phyloP scores from a whole-genome alignment of 2,329 filamentous ascomycete genomes.

The Ascochyta pisi region DNA sequence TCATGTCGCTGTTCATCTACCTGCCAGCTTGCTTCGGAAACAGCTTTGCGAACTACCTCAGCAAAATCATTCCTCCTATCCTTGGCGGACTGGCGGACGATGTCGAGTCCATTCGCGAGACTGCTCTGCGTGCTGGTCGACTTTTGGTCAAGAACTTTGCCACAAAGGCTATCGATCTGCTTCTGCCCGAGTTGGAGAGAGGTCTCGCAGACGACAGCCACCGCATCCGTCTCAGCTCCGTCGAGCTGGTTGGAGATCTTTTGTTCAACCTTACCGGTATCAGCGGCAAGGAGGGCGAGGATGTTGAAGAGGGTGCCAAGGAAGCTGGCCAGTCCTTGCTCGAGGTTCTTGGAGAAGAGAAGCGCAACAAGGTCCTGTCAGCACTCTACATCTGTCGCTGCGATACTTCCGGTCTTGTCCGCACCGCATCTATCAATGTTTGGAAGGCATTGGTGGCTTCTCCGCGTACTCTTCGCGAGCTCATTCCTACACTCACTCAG shows the following conservation, averaged over 20 bases:
- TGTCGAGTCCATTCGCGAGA: slow-evolving; percentile 94
- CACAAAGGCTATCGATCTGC: slow-evolving; percentile 88
- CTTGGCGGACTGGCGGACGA: slow-evolving; percentile 94
- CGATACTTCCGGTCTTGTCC: slow-evolving; percentile 91
- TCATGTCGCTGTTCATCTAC: slow-evolving; percentile 99
- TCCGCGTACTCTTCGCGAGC: slow-evolving; percentile 89
- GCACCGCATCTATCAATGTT: slow-evolving; percentile 85
- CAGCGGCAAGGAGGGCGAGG: slow-evolving; percentile 75
- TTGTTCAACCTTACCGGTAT: slow-evolving; percentile 98
- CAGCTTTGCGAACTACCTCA: slow-evolving; percentile 95
- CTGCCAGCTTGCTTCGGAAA: slow-evolving; percentile 98
- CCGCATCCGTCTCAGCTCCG: slow-evolving; percentile 96
- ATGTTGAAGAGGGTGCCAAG: slow-evolving; percentile 79
- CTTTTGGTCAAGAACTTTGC: slow-evolving; percentile 98
- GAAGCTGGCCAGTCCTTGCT: slow-evolving; percentile 93
- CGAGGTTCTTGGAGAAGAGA: slow-evolving; percentile 93
- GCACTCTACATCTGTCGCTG: slow-evolving; percentile 96
- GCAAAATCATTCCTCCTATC: slow-evolving; percentile 94
- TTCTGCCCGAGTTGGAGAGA: slow-evolving; percentile 92
- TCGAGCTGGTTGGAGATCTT: slow-evolving; percentile 94
- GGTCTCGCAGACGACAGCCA: slow-evolving; percentile 97
- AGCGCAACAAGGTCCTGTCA: slow-evolving; percentile 96
- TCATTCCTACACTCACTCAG: slow-evolving; percentile 92
- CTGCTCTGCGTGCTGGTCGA: slow-evolving; percentile 90
- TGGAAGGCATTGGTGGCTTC: slow-evolving; percentile 97